phyloP scores from a whole-genome alignment of 1,139 yeast genomes.

The Pichia sp. region DNA sequence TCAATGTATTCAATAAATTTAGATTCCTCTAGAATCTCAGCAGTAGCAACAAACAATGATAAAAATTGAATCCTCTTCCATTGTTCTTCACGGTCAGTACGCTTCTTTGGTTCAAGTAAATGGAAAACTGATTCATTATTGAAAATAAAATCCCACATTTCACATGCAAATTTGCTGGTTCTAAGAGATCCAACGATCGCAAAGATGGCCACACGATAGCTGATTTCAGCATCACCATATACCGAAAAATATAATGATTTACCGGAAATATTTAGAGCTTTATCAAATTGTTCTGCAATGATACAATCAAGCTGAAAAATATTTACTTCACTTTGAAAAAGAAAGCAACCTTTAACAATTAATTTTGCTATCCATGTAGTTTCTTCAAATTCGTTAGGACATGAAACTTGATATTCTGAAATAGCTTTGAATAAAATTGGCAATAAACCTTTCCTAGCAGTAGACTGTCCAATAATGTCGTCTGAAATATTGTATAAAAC shows the following conservation, averaged over 20 bases:
- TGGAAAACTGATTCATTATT: constrained; percentile 37
- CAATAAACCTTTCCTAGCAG: constrained; percentile 62
- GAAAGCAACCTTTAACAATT: constrained; percentile 40
- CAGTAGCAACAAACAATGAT: constrained; percentile 42
- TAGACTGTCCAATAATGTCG: constrained; percentile 45
- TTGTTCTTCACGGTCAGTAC: constrained; percentile 66
- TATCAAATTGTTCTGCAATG: constrained; percentile 47
- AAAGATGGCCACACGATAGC: constrained; percentile 46
- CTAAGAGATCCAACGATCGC: constrained; percentile 37
- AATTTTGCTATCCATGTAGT: constrained; percentile 51
- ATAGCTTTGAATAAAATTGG: constrained; percentile 50
- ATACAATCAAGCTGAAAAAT: constrained; percentile 56
- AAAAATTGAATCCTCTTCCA: constrained; percentile 54
- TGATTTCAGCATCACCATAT: constrained; percentile 58
- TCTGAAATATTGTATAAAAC: constrained; percentile 35
- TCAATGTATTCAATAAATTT: constrained; percentile 24
- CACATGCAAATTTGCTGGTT: constrained; percentile 33
- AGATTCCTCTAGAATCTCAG: constrained; percentile 26
- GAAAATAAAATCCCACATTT: constrained; percentile 39
- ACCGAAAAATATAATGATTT: constrained; percentile 39
- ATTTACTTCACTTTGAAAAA: constrained; percentile 51
- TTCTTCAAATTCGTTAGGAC: constrained; percentile 33
- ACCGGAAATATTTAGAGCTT: constrained; percentile 27
- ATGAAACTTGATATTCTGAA: constrained; percentile 35
- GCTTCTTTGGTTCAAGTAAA: constrained; percentile 44